These are phyloP conservation scores for Dendrocalamus latiflorus DNA, from an alignment of 202 grass and related monocot genomes.

Conservation along the genomic window DNA sequence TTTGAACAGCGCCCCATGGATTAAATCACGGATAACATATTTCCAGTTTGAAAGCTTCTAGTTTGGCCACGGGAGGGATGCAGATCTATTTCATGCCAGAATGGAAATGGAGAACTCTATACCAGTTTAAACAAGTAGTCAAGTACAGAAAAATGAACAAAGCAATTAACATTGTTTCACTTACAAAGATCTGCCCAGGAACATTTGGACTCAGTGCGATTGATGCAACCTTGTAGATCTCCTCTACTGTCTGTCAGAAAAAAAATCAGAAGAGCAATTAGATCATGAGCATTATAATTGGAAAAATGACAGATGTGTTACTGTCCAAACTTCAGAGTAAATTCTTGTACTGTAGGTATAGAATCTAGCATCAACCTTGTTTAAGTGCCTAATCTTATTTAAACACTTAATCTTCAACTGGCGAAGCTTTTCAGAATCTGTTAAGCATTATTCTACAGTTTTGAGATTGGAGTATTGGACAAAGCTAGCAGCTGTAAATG, in stretches of 20 bases:
- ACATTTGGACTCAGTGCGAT: constrained; percentile 90
- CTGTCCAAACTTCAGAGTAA: neutral
- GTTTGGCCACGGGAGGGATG: neutral
- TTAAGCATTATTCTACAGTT: neutral
- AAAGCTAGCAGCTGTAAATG: constrained; percentile 20
- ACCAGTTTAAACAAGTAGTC: constrained; percentile 10
- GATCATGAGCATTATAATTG: constrained; percentile 14
- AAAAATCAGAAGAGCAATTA: constrained; percentile 40
- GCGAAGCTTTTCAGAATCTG: neutral
- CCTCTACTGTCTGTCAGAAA: constrained; percentile 86
- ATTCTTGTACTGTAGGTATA: neutral
- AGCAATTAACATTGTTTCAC: constrained; percentile 30
- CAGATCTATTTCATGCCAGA: neutral
- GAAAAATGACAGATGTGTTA: neutral
- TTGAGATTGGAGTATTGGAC: constrained; percentile 1
- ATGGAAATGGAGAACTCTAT: neutral
- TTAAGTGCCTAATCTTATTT: neutral
- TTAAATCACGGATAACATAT: neutral
- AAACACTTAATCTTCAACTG: neutral
- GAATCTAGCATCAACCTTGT: too few relatives aligned
- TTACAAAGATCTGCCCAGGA: constrained; percentile 98
- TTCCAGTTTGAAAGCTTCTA: neutral
- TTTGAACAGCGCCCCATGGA: neutral
- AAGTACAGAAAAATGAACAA: neutral
- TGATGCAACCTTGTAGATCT: constrained; percentile 99